Percentiles rank a stretch among this genome's conserved stretches.
These are phyloP conservation scores for Aspergillus sp. DNA, from an alignment of 2,329 filamentous ascomycete species.

Conservation along the genomic window DNA sequence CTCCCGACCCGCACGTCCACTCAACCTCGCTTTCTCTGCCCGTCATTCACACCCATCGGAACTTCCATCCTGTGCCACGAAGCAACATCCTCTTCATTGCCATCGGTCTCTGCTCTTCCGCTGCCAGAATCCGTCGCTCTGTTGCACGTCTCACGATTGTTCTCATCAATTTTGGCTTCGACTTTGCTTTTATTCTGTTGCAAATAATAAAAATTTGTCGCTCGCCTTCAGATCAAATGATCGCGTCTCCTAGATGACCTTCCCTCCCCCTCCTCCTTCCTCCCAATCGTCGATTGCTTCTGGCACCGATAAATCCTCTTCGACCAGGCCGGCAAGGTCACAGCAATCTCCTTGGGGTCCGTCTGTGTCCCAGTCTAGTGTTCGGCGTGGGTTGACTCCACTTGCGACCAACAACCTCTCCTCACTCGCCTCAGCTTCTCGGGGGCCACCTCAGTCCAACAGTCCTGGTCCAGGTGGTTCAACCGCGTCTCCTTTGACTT, in stretches of 20 bases:
- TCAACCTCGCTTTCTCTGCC: conserved; percentile 31
- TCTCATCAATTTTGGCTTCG: conserved; percentile 12
- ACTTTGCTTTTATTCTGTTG: conserved; percentile 14
- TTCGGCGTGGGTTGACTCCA: conserved; percentile 60
- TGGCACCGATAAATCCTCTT: conserved; percentile 51
- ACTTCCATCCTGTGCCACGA: conserved; percentile 32
- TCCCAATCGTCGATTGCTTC: conserved; percentile 56
- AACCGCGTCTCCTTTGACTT: conserved; percentile 54
- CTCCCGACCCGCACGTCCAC: conserved; percentile 26
- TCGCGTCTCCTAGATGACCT: conserved; percentile 59
- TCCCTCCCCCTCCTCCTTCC: conserved; percentile 55
- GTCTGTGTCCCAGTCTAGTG: conserved; percentile 56
- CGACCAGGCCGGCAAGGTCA: conserved; percentile 45
- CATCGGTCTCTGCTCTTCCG: conserved; percentile 20
- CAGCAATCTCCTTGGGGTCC: conserved; percentile 61
- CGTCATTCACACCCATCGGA: conserved; percentile 27
- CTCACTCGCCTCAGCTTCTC: conserved; percentile 45
- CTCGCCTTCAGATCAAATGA: conserved; percentile 51
- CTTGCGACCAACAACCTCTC: conserved; percentile 57
- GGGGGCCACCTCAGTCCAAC: conserved; percentile 49
- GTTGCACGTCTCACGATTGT: conserved; percentile 9
- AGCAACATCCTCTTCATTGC: conserved; percentile 27
- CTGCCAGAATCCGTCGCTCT: conserved; percentile 14
- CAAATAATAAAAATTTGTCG: conserved; percentile 38
- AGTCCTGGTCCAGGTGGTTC: conserved; percentile 52